Evolutionary conservation across 768 basidiomycete genomes (phyloP).

Genomic region (Cyclocybe cylindracea): DNA sequence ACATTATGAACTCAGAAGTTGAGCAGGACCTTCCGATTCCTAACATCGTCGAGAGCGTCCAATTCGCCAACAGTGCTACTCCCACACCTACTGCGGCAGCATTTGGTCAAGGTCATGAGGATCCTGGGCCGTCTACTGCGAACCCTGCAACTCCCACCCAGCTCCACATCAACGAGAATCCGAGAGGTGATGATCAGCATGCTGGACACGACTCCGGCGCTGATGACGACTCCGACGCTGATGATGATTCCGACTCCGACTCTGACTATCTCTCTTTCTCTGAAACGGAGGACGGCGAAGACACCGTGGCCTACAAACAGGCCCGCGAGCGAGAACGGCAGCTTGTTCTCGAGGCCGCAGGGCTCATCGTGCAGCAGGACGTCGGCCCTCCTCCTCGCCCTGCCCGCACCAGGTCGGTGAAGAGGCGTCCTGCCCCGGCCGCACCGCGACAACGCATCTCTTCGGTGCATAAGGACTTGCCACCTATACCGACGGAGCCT

Average conservation of each 20-base stretch:
- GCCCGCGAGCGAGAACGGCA: conserved; percentile 75
- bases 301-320: conserved; percentile 49
- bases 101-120: too few relatives aligned
- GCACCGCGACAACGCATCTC: conserved; percentile 32
- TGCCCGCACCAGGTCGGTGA: conserved; percentile 27
- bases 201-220: conserved; percentile 6
- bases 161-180: too few relatives aligned
- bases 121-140: too few relatives aligned
- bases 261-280: conserved; percentile 40
- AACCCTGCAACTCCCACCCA: too few relatives aligned
- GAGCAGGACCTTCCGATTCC: neutral
- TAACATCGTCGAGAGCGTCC: too few relatives aligned
- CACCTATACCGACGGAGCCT: conserved; percentile 44
- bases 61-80: conserved; percentile 1
- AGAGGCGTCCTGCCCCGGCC: conserved; percentile 52
- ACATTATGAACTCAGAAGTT: conserved; percentile 6
- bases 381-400: conserved; percentile 50
- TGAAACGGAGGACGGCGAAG: conserved; percentile 35
- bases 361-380: conserved; percentile 73
- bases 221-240: conserved; percentile 34
- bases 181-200: neutral
- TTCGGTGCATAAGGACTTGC: conserved; percentile 47
- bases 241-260: conserved; percentile 39
- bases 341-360: conserved; percentile 86
- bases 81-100: neutral